Conservation (phyloP, 2,329 filamentous ascomycete species). For the Intubia oerlemansii region DNA sequence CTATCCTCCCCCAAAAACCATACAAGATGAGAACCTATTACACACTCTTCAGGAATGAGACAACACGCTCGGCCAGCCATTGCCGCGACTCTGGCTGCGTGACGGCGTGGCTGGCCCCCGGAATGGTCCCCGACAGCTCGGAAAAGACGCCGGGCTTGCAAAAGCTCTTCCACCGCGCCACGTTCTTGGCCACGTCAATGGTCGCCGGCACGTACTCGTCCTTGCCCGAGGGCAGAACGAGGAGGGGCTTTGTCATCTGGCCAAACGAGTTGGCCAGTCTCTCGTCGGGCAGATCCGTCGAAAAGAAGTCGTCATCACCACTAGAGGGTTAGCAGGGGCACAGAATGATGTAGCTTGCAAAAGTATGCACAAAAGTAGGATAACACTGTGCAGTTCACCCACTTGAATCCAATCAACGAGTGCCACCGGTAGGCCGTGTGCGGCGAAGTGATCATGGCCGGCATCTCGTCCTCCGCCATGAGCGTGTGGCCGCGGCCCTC, state of each 20-base stretch:
- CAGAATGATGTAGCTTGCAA: background rate
- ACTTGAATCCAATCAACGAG: slow-evolving; percentile 28
- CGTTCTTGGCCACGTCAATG: slow-evolving; percentile 34
- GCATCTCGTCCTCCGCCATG: slow-evolving; percentile 26
- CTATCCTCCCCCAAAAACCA: too few relatives aligned
- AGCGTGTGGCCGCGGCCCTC: slow-evolving; percentile 31
- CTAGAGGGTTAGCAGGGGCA: slow-evolving; percentile 14
- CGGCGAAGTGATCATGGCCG: slow-evolving; percentile 19
- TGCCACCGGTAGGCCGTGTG: slow-evolving; percentile 31
- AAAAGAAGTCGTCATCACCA: slow-evolving; percentile 75
- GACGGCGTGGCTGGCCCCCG: slow-evolving; percentile 29
- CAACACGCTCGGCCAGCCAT: slow-evolving; percentile 29
- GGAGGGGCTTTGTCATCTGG: slow-evolving; percentile 32
- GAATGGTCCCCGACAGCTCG: slow-evolving; percentile 28
- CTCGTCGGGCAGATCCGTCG: slow-evolving; percentile 44
- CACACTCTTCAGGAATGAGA: too few relatives aligned
- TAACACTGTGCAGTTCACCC: slow-evolving; percentile 12
- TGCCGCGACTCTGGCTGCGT: slow-evolving; percentile 20
- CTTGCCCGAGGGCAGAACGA: slow-evolving; percentile 41
- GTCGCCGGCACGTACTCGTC: slow-evolving; percentile 42
- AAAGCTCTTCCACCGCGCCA: slow-evolving; percentile 32
- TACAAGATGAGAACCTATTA: too few relatives aligned
- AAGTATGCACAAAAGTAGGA: background rate
- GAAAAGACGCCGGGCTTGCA: slow-evolving; percentile 23
- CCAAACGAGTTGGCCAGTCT: slow-evolving; percentile 44